These are phyloP conservation scores for Verticillium isaacii DNA, from an alignment of 2,329 filamentous ascomycete species.

Conservation along the genomic window DNA sequence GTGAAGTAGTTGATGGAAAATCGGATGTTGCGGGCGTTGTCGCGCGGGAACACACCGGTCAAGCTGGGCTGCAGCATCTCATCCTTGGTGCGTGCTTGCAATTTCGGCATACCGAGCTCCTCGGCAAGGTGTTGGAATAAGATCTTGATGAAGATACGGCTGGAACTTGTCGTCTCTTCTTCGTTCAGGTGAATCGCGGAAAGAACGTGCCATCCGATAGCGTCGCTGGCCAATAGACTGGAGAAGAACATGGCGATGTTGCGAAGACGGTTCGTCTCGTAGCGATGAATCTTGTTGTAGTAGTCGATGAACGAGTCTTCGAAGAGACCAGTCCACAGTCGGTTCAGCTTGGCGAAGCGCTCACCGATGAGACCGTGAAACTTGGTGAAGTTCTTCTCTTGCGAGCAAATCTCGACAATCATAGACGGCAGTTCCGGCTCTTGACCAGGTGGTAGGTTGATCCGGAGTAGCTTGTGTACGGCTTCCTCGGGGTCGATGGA, in stretches of 20 bases:
- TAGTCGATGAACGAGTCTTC: slow-evolving; percentile 87
- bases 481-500: slow-evolving; percentile 95
- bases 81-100: slow-evolving; percentile 73
- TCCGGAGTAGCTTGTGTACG: slow-evolving; percentile 93
- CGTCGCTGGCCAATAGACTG: slow-evolving; percentile 81
- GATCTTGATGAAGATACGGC: slow-evolving; percentile 98
- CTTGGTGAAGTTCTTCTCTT: slow-evolving; percentile 95
- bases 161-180: slow-evolving; percentile 93
- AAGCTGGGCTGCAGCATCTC: slow-evolving; percentile 74
- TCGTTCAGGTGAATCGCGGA: slow-evolving; percentile 86
- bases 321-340: slow-evolving; percentile 90
- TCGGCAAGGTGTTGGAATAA: slow-evolving; percentile 89
- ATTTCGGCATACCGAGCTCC: slow-evolving; percentile 75
- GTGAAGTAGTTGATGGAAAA: slow-evolving; percentile 99
- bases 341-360: slow-evolving; percentile 91
- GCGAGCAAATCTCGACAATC: slow-evolving; percentile 94
- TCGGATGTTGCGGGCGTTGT: slow-evolving; percentile 83
- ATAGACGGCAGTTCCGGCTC: slow-evolving; percentile 91
- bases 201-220: slow-evolving; percentile 87
- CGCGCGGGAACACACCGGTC: slow-evolving; percentile 81
- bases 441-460: slow-evolving; percentile 80
- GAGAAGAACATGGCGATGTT: slow-evolving; percentile 96
- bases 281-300: slow-evolving; percentile 95
- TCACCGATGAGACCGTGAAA: slow-evolving; percentile 95
- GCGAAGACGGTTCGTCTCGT: slow-evolving; percentile 89